Conservation (phyloP, 2,329 filamentous ascomycete species). For the Pyricularia sp. region DNA sequence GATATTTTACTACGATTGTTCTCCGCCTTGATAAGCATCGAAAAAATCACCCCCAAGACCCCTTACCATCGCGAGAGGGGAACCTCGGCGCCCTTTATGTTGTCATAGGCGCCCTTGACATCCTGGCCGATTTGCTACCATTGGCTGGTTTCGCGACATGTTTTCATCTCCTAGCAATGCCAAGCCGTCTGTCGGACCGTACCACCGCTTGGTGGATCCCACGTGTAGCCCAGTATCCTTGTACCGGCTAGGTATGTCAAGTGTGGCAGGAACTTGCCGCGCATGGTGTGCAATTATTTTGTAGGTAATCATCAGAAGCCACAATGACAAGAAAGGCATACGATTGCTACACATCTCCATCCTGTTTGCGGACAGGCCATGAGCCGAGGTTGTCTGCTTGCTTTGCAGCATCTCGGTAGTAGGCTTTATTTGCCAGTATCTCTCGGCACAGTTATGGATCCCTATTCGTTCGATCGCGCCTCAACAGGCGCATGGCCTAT, state of each 20-base stretch:
- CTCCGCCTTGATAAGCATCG: not conserved
- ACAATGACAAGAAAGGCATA: not conserved
- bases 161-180: not conserved
- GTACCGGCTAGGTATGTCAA: not conserved
- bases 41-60: not conserved
- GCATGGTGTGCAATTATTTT: too few species aligned
- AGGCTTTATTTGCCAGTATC: too few species aligned
- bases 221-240: not conserved
- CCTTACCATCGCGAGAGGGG: not conserved
- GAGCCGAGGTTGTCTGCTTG: not conserved
- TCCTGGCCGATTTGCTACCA: not conserved
- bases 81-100: not conserved
- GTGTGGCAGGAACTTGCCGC: too few species aligned
- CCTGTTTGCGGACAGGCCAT: not conserved
- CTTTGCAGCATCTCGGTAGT: not conserved
- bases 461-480: not conserved
- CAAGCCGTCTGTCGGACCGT: not conserved
- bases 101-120: not conserved
- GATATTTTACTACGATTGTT: not conserved
- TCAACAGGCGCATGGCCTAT: not conserved
- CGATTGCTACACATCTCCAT: not conserved
- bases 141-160: not conserved
- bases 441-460: not conserved
- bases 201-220: not conserved
- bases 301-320: too few species aligned